Evolutionary conservation across 1,139 yeast genomes (phyloP), one percentile per base, ranked within the genome.

Genomic region (Blastobotrys petasosporus): DNA sequence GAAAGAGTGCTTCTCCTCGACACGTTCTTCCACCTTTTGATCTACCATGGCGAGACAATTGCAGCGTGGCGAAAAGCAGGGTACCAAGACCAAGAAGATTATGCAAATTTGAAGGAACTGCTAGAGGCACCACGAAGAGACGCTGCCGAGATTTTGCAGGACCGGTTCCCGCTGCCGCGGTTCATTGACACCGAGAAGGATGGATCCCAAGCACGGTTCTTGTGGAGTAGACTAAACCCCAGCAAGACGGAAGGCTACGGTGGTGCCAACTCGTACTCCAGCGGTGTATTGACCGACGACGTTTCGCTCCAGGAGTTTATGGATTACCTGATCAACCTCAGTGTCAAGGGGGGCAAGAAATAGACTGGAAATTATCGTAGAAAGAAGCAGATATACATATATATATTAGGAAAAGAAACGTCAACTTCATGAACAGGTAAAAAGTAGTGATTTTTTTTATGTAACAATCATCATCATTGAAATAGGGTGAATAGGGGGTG

Each of bases 161-260:
- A 82, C 56, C 65, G 92, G 51, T 81, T 80, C 68, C 88, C 88
- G 13, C 68, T 82, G 51, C 88, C 88, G 1, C 68, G 88, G 53
- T 82, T 80, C 56, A 79, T 82, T 48, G 86, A 81, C 58, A 79
- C 85, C 41, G 85, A 82, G 54, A 86, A 82, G 57, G 84, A 86
- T 40, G 88, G 87, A 2, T 79, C 85, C 0, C 92, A 83, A 57
- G 87, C 92, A 0, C 71, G 94, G 59, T 84, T 84, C 60, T 68
- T 84, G 51, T 77, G 80, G 74, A 82, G 88, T 2, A 80, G 82
- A 60, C 68, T 84, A 57, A 84, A 83, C 60, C 94, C 94, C 13
- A 76, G 86, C 20, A 78, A 81, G 10, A 64, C 52, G 64, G 47
- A 49, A 13, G 53, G 54, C 17, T 56, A 60, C 13, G 56, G 61